These are phyloP conservation scores for Penicillium sp. DNA, from an alignment of 2,329 filamentous ascomycete genomes.

Conservation along the genomic window DNA sequence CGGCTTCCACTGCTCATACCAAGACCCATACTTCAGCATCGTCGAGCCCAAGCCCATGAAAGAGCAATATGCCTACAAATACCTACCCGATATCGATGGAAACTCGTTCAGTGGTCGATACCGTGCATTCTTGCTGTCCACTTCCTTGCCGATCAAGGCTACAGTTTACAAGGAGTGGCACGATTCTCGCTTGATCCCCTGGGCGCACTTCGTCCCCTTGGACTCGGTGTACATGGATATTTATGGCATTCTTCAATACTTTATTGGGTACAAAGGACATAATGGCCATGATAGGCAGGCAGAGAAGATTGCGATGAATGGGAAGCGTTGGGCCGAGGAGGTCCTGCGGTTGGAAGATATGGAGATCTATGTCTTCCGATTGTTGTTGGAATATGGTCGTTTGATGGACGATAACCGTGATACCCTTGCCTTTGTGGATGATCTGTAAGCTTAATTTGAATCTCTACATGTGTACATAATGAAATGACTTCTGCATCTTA, in stretches of 20 bases:
- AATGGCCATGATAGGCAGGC: conserved; percentile 55
- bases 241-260: conserved; percentile 54
- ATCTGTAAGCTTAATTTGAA: not conserved
- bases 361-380: conserved; percentile 67
- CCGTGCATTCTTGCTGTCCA: conserved; percentile 68
- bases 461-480: not conserved
- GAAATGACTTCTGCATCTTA: not conserved
- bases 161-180: conserved; percentile 82
- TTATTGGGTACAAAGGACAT: conserved; percentile 65
- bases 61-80: conserved; percentile 57
- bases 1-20: conserved; percentile 49
- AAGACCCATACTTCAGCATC: conserved; percentile 42
- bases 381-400: conserved; percentile 44
- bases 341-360: conserved; percentile 72
- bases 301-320: conserved; percentile 63
- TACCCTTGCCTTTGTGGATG: not conserved
- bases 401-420: conserved; percentile 1
- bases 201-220: conserved; percentile 56
- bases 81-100: conserved; percentile 75
- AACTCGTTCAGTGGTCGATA: conserved; percentile 71
- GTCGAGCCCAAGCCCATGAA: conserved; percentile 25
- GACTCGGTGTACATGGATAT: conserved; percentile 54
- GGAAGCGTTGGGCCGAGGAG: conserved; percentile 67
- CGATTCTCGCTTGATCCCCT: conserved; percentile 51
- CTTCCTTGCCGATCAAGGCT: conserved; percentile 72